A percentile compares a stretch with the other conserved stretches of the same genome.
Evolutionary conservation across 805 yeast species (phyloP).

Genomic region (Wickerhamomyces hampshirensis): DNA sequence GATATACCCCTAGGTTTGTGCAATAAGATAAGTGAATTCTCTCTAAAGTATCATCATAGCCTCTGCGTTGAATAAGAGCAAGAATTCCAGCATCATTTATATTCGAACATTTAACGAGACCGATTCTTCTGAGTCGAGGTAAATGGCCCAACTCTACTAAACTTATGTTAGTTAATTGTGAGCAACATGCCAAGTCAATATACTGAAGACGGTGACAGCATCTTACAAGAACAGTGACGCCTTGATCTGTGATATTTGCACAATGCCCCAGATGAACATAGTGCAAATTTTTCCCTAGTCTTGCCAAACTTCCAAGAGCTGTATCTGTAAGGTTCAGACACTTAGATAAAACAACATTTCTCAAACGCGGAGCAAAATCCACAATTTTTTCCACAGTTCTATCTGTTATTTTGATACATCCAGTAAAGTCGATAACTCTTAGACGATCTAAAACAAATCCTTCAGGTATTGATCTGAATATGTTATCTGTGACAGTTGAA

Average conservation of each 20-base stretch:
- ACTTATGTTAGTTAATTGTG: slow-evolving; percentile 80
- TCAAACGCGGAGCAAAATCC: slow-evolving; percentile 71
- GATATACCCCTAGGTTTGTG: slow-evolving; percentile 69
- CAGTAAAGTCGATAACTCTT: slow-evolving; percentile 80
- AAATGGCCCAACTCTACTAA: slow-evolving; percentile 70
- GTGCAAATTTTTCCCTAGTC: slow-evolving; percentile 74
- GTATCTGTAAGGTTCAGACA: slow-evolving; percentile 84
- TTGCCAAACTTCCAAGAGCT: slow-evolving; percentile 64
- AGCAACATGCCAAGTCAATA: slow-evolving; percentile 92
- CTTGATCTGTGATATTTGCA: slow-evolving; percentile 81
- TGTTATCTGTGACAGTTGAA: slow-evolving; percentile 59
- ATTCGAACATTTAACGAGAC: slow-evolving; percentile 84
- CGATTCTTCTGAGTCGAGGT: slow-evolving; percentile 82
- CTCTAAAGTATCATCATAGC: slow-evolving; percentile 77
- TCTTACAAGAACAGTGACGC: slow-evolving; percentile 69
- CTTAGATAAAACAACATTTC: slow-evolving; percentile 86
- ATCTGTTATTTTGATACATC: slow-evolving; percentile 79
- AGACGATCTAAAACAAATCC: slow-evolving; percentile 53
- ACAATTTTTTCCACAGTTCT: slow-evolving; percentile 69
- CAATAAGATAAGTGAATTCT: slow-evolving; percentile 93
- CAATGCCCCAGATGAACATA: slow-evolving; percentile 95
- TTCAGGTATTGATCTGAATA: slow-evolving; percentile 51
- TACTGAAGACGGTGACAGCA: slow-evolving; percentile 83
- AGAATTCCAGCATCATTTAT: slow-evolving; percentile 82
- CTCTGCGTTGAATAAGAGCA: slow-evolving; percentile 61